Evolutionary conservation across 306 rosid species (phyloP).

Genomic region (Boehmeria nivea): DNA sequence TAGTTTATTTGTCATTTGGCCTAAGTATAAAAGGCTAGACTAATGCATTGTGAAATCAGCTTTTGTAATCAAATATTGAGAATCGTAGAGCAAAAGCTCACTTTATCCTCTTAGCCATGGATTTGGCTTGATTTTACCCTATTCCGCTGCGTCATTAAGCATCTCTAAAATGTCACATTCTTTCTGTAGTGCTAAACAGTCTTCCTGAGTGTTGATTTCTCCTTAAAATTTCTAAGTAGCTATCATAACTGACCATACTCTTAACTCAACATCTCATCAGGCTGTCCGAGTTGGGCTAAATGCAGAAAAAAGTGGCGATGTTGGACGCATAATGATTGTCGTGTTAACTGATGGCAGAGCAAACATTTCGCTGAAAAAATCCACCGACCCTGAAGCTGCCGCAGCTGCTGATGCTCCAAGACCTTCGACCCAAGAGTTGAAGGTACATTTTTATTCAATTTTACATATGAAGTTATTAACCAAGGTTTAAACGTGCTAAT

Average conservation of each 20-base stretch:
- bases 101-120: no score
- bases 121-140: no score
- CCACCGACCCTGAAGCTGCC: conserved; percentile 80
- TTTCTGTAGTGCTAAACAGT: not conserved
- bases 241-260: conserved; percentile 23
- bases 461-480: conserved; percentile 1
- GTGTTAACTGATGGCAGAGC: conserved; percentile 97
- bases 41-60: no score
- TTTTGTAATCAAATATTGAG: no score
- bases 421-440: conserved; percentile 80
- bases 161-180: no score
- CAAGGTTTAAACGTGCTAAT: conserved; percentile 2
- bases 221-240: not conserved
- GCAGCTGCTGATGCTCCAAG: conserved; percentile 62
- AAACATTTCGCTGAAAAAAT: conserved; percentile 84
- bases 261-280: conserved; percentile 35
- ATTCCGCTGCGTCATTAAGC: no score
- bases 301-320: conserved; percentile 98
- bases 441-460: conserved; percentile 37
- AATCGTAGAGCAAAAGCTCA: no score
- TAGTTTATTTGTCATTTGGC: no score
- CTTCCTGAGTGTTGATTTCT: not conserved
- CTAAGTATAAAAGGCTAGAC: no score
- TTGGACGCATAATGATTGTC: conserved; percentile 93
- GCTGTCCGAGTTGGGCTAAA: conserved; percentile 95